Evolutionary conservation across 2,329 filamentous ascomycete species (phyloP), one percentile per base, ranked within the genome.

Genomic region (Coniochaeta sp.): DNA sequence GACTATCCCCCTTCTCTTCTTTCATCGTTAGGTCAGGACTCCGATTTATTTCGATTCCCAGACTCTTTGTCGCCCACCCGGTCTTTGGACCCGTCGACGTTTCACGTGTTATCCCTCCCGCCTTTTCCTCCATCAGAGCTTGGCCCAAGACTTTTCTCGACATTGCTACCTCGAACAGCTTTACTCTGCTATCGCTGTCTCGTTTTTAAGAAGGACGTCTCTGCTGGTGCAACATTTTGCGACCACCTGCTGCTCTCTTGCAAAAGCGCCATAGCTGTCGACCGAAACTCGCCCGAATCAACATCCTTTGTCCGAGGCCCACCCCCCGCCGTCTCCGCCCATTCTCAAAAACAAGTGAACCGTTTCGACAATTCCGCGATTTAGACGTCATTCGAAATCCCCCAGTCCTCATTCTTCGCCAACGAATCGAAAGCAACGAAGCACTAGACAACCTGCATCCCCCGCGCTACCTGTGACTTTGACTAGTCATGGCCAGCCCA

Each of bases 401-500:
- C 54, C n/a, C 30, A 38, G 30, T 56, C 54, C 22, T 34, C 12
- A 16, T 22, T 17, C 55, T 10, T 55, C 58, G 57, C 60, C 59
- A 58, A 57, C 60, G 60, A 66, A 60, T 64, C 67, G 65, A 66
- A 66, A 61, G 56, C 62, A 58, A 64, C 59, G 63, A 61, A 62
- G 64, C 61, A 54, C 52, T 58, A 50, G 55, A 28, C 57, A 38
- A 62, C 63, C 67, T 72, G 68, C 68, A 68, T 70, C n/a, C n/a
- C 87, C 30, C 34, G 28, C 4, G n/a, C 8, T 14, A 19, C 6
- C 54, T 89, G 89, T 91, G 89, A 82, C 89, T 92, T 92, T 91
- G 73, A 87, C 85, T 92, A 92, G 90, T 87, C 85, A 97, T 96
- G 92, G 90, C 91, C 75, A 88, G 83, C 82, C 87, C 90, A 72